Evolutionary conservation across 257 asterid species (phyloP).

Genomic region (Cynanchum wilfordii): DNA sequence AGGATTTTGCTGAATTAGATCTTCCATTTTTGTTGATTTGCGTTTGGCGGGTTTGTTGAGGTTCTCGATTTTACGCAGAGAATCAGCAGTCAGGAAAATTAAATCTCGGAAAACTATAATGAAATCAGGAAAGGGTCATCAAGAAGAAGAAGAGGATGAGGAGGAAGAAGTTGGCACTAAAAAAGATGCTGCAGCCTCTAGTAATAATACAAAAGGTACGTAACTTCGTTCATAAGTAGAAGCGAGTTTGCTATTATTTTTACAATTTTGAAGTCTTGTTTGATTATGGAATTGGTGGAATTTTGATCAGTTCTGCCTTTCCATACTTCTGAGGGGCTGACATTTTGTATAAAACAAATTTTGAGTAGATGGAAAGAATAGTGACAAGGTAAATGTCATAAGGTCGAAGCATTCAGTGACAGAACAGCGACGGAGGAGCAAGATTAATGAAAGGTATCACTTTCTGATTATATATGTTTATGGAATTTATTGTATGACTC

Average conservation of each 20-base stretch:
- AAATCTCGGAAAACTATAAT: slow-evolving; percentile 26
- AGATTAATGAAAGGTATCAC: slow-evolving; percentile 38
- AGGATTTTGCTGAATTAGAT: slow-evolving; percentile 7
- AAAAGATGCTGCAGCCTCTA: slow-evolving; percentile 52
- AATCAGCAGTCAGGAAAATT: slow-evolving; percentile 6
- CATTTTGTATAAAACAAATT: not conserved
- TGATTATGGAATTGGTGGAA: not conserved
- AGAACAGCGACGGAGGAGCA: slow-evolving; percentile 38
- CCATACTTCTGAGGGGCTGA: not conserved
- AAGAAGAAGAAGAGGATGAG: slow-evolving; percentile 73
- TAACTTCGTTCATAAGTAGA: not conserved
- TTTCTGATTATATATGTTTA: not conserved
- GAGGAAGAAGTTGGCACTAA: slow-evolving; percentile 59
- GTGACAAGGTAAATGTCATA: slow-evolving; percentile 33
- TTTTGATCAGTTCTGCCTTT: not conserved
- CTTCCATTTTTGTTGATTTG: slow-evolving; percentile 4
- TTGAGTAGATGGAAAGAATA: slow-evolving; percentile 32
- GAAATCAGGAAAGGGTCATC: slow-evolving; percentile 74
- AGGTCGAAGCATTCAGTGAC: slow-evolving; percentile 44
- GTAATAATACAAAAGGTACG: slow-evolving; percentile 51
- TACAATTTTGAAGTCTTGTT: not conserved
- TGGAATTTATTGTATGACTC: not conserved
- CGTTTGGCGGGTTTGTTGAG: slow-evolving; percentile 27
- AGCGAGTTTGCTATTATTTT: not conserved
- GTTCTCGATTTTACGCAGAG: slow-evolving; percentile 29